A percentile compares a stretch with the other conserved stretches of the same genome.
Evolutionary conservation across 371 early-diverging fungal genomes (phyloP).

Genomic region (Capillidium rhysosporum): DNA sequence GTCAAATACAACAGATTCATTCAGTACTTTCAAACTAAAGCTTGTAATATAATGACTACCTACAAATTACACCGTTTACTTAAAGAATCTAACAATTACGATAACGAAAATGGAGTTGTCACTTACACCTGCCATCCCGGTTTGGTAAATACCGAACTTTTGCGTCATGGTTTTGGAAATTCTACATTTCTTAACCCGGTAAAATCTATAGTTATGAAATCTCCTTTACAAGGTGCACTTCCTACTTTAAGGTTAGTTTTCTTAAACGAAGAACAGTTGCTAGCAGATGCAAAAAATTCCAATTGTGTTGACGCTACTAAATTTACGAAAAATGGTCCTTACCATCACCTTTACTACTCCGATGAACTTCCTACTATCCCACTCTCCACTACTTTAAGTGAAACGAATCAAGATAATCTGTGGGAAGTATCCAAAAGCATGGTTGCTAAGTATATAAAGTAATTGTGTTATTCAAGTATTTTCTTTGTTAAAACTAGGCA

Average conservation of each 20-base stretch:
- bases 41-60: background rate
- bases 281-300: background rate
- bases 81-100: background rate
- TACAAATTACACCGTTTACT: background rate
- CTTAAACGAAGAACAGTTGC: background rate
- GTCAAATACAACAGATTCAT: background rate
- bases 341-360: background rate
- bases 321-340: background rate
- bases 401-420: background rate
- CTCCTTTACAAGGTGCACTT: background rate
- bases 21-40: background rate
- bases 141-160: background rate
- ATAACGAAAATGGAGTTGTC: background rate
- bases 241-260: background rate
- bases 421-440: background rate
- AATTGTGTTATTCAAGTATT: too few relatives aligned
- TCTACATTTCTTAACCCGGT: background rate
- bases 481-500: too few relatives aligned
- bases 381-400: background rate
- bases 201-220: background rate
- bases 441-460: too few relatives aligned
- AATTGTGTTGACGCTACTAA: too few relatives aligned
- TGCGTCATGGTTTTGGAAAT: background rate
- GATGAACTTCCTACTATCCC: background rate
- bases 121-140: constrained; percentile 1